Evolutionary conservation across 257 asterid species (phyloP).

Genomic region (Solanum etuberosum): DNA sequence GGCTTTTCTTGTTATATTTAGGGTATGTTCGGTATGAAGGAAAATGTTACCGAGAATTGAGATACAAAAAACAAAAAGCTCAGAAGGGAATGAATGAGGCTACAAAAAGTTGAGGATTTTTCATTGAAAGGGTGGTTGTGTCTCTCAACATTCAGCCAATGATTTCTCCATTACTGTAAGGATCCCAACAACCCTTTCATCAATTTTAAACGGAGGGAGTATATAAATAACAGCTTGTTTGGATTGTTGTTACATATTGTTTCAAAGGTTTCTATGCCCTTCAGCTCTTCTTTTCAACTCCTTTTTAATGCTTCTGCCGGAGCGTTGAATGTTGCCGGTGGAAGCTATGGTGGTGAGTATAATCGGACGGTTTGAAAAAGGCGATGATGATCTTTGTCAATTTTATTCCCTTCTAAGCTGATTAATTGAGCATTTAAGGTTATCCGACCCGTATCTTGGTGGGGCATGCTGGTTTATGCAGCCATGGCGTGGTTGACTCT

Average conservation of each 20-base stretch:
- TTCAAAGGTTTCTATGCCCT: background rate
- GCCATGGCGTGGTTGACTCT: background rate
- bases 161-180: background rate
- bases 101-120: background rate
- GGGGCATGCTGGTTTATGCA: constrained; percentile 13
- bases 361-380: background rate
- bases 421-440: background rate
- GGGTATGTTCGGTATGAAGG: background rate
- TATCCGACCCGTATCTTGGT: constrained; percentile 34
- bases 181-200: constrained; percentile 6
- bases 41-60: background rate
- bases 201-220: background rate
- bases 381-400: background rate
- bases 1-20: background rate
- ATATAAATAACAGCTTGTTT: background rate
- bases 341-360: background rate
- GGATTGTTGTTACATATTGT: background rate
- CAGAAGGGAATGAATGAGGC: background rate
- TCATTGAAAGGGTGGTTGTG: constrained; percentile 38
- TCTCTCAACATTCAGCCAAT: constrained; percentile 23
- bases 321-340: background rate
- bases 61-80: background rate
- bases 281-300: background rate
- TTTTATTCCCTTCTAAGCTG: background rate
- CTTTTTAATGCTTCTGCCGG: background rate